Evolutionary conservation across 306 rosid genomes (phyloP).

Genomic region (apple (Malus domestica)): DNA sequence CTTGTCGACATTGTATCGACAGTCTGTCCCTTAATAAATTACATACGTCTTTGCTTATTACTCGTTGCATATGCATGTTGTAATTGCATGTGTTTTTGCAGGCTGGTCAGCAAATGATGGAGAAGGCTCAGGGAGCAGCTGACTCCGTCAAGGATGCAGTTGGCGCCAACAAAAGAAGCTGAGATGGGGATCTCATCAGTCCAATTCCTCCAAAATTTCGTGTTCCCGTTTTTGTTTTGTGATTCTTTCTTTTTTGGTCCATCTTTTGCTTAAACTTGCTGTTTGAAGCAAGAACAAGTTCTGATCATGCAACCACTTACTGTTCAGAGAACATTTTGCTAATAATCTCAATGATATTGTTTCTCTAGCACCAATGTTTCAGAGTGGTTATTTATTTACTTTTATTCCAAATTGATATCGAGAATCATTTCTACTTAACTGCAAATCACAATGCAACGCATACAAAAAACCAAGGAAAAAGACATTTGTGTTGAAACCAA

Average conservation of each 20-base stretch:
- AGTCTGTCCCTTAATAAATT: too few relatives aligned
- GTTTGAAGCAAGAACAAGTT: not conserved
- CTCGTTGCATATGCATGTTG: not conserved
- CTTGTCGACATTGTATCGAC: not conserved
- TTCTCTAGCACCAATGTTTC: not conserved
- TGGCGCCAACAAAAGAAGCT: conserved; percentile 21
- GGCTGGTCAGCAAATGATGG: conserved; percentile 33
- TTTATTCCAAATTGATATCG: too few relatives aligned
- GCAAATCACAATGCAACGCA: too few relatives aligned
- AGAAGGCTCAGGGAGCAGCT: conserved; percentile 24
- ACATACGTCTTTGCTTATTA: too few relatives aligned
- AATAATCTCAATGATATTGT: not conserved
- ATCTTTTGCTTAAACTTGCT: not conserved
- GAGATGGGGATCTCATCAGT: not conserved
- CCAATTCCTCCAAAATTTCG: not conserved
- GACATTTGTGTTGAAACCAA: not conserved
- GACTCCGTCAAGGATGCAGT: conserved; percentile 15
- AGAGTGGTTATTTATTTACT: not conserved
- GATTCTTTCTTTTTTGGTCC: not conserved
- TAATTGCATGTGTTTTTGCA: not conserved
- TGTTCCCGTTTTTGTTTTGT: not conserved
- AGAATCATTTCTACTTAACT: too few relatives aligned
- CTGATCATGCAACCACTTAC: not conserved
- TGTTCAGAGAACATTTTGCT: not conserved
- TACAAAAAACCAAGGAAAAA: not conserved